Base-by-base conservation (phyloP, 495 filamentous ascomycete species). In the Polyplosphaeria fusca region DNA sequence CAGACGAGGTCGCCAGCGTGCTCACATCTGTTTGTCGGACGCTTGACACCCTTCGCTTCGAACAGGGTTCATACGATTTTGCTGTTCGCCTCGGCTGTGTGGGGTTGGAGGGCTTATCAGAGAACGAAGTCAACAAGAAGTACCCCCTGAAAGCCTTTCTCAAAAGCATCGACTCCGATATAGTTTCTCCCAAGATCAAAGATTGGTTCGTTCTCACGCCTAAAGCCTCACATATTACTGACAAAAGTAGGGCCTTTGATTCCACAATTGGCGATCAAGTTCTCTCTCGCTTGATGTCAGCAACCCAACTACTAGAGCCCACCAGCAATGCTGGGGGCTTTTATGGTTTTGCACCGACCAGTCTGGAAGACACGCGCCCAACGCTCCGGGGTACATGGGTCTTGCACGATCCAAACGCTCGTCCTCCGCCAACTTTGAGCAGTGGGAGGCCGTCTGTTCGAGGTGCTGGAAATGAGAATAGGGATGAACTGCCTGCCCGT, bases 311-410 rank as follows among this genome's bases (percentile, higher is more conserved):
- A 3, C 32, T 61, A n/a, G 58, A 50, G 52, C 58, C 58, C 7
- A 22, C 27, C 11, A 42, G 23, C 12, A 25, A 7, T 20, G 7
- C 44, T 25, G 51, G 43, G 19, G 30, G 26, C 1, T 42, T 1
- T 13, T 42, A 38, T 44, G 50, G 51, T 2, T 18, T 24, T 41
- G 19, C 35, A 13, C 46, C 58, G 13, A 16, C 44, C 13, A 37
- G 23, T 2, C 41, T 61, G 22, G n/a, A 42, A 32, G 58, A 55
- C 9, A 56, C 46, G 1, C 22, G 40, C 11, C 58, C 58, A 3
- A 56, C 35, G 2, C 41, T 51, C 23, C 58, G 52, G 3, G 58
- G 57, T 5, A 54, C 51, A 0, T 61, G 44, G 51, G 40, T 47
- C 1, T 25, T 61, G 3, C 32, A 27, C 4, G 58, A 61, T n/a